Evolutionary conservation across 1,284 basidiomycete species (phyloP).

Genomic region (Amylostereum chailletii): DNA sequence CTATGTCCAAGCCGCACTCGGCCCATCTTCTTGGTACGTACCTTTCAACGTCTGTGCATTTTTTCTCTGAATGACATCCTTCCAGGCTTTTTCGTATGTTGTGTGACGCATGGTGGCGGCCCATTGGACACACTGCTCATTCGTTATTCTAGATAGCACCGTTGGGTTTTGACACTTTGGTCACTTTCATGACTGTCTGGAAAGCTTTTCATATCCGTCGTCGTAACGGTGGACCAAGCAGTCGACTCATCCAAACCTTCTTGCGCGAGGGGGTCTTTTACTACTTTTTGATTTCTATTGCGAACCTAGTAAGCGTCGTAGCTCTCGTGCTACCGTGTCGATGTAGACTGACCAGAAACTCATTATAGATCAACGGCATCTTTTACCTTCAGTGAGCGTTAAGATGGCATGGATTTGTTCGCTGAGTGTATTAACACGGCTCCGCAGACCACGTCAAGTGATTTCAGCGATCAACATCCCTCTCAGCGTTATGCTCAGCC

Average conservation of each 20-base stretch:
- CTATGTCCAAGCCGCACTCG: conserved; percentile 67
- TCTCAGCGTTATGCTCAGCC: conserved; percentile 79
- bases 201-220: conserved; percentile 67
- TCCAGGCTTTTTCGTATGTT: conserved; percentile 62
- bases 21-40: conserved; percentile 63
- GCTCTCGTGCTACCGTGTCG: neutral
- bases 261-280: conserved; percentile 77
- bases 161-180: conserved; percentile 66
- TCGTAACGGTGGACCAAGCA: conserved; percentile 64
- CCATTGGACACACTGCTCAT: neutral
- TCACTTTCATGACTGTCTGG: conserved; percentile 69
- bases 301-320: conserved; percentile 44
- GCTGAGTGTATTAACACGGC: too few relatives aligned
- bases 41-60: conserved; percentile 7
- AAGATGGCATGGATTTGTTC: too few relatives aligned
- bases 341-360: conserved; percentile 2
- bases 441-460: conserved; percentile 57
- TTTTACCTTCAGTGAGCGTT: conserved; percentile 59
- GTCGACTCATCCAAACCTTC: conserved; percentile 72
- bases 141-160: conserved; percentile 51
- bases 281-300: conserved; percentile 72
- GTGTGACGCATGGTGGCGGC: neutral
- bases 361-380: conserved; percentile 56
- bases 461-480: conserved; percentile 81
- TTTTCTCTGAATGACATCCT: conserved; percentile 8